phyloP scores from a whole-genome alignment of 2,329 filamentous ascomycete species.

The Aureobasidium namibiae region DNA sequence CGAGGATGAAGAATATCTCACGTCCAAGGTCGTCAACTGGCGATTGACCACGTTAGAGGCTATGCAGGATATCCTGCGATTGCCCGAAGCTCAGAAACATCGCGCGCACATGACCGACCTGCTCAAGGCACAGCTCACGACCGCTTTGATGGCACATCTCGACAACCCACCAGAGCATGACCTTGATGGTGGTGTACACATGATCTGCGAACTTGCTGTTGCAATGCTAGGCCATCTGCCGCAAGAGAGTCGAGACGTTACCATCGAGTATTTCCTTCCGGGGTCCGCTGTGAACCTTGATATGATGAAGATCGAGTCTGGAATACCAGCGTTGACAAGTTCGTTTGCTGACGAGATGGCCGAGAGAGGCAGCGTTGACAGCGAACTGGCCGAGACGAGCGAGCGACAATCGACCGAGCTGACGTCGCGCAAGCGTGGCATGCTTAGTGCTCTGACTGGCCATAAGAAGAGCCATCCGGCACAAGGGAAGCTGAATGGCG shows the following conservation, averaged over 20 bases:
- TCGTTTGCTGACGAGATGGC: slow-evolving; percentile 35
- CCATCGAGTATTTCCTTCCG: slow-evolving; percentile 76
- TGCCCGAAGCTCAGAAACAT: slow-evolving; percentile 57
- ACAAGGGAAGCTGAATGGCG: slow-evolving; percentile 28
- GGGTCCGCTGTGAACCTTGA: slow-evolving; percentile 60
- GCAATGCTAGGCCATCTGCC: slow-evolving; percentile 80
- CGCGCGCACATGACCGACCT: slow-evolving; percentile 47
- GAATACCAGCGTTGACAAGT: slow-evolving; percentile 38
- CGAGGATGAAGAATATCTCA: slow-evolving; percentile 83
- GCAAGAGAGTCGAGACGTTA: slow-evolving; percentile 83
- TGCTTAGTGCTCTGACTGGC: slow-evolving; percentile 37
- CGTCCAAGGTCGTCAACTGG: slow-evolving; percentile 85
- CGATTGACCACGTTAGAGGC: slow-evolving; percentile 88
- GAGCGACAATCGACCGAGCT: slow-evolving; percentile 15
- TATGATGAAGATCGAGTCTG: slow-evolving; percentile 75
- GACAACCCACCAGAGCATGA: slow-evolving; percentile 69
- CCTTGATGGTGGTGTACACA: slow-evolving; percentile 78
- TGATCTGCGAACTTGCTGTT: slow-evolving; percentile 88
- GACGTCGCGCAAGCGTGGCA: slow-evolving; percentile 26
- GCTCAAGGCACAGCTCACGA: slow-evolving; percentile 62
- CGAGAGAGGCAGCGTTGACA: slow-evolving; percentile 31
- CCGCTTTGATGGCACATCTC: slow-evolving; percentile 64
- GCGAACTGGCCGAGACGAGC: slow-evolving; percentile 25
- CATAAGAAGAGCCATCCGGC: slow-evolving; percentile 26
- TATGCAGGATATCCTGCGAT: slow-evolving; percentile 61